phyloP scores from a whole-genome alignment of 2,329 filamentous ascomycete species.

The Neoscytalidium dimidiatum region DNA sequence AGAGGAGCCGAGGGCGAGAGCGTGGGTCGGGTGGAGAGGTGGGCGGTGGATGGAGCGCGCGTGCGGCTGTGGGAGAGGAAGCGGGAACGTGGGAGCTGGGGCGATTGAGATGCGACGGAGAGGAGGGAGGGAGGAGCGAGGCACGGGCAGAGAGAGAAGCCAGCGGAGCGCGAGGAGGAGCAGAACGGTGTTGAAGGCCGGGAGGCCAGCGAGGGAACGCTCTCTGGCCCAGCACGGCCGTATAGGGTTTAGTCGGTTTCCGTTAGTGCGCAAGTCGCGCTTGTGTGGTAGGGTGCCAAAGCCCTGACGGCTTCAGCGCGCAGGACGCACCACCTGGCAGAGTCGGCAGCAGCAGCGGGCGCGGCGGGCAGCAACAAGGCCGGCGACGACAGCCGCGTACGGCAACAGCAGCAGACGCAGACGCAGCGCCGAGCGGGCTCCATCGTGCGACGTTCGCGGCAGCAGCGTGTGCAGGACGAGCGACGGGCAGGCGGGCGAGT shows the following conservation, averaged over 20 bases:
- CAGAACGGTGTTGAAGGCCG: slow-evolving; percentile 16
- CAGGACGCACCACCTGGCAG: background rate
- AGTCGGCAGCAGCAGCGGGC: background rate
- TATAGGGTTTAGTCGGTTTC: background rate
- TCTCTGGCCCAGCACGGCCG: background rate
- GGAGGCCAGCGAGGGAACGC: slow-evolving; percentile 14
- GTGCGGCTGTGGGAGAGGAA: background rate
- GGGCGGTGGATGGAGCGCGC: slow-evolving; percentile 11
- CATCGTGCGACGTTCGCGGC: slow-evolving; percentile 3
- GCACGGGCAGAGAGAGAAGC: slow-evolving; percentile 3
- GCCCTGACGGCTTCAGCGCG: background rate
- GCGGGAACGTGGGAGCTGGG: background rate
- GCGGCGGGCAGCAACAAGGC: slow-evolving; percentile 6
- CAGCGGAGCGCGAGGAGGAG: slow-evolving; percentile 12
- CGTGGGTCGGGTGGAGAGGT: slow-evolving; percentile 14
- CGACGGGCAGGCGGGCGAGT: background rate
- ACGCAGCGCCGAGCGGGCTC: background rate
- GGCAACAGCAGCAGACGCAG: too few relatives aligned
- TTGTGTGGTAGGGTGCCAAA: background rate
- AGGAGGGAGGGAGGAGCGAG: slow-evolving; percentile 3
- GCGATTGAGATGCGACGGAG: slow-evolving; percentile 15
- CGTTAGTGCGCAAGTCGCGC: background rate
- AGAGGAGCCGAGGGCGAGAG: slow-evolving; percentile 9
- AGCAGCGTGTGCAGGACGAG: background rate
- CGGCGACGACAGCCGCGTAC: background rate